These are phyloP conservation scores for Cyberlindnera nakhonratchasimensis DNA, from an alignment of 805 yeast species.

Conservation along the genomic window DNA sequence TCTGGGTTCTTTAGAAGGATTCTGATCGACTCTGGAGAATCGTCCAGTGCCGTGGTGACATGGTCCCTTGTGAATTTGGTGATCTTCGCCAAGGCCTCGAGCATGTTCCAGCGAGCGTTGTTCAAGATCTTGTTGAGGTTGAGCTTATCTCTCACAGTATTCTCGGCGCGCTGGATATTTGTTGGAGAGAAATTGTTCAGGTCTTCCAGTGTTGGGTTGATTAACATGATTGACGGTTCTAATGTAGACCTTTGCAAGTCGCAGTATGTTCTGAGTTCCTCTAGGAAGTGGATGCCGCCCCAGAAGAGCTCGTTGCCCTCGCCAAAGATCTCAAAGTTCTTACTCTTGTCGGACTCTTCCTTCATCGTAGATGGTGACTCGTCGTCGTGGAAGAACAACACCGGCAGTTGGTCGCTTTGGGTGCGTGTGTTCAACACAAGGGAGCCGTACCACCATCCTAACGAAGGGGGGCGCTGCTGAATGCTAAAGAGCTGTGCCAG, in stretches of 20 bases:
- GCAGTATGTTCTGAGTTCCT: slow-evolving; percentile 49
- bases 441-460: slow-evolving; percentile 93
- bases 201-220: slow-evolving; percentile 67
- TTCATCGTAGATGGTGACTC: slow-evolving; percentile 71
- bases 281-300: slow-evolving; percentile 86
- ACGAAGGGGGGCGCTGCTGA: slow-evolving; percentile 78
- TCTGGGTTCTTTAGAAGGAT: slow-evolving; percentile 70
- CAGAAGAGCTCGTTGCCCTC: slow-evolving; percentile 59
- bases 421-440: slow-evolving; percentile 63
- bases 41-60: slow-evolving; percentile 56
- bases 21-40: slow-evolving; percentile 47
- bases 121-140: slow-evolving; percentile 48
- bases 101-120: slow-evolving; percentile 79
- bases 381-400: slow-evolving; percentile 89
- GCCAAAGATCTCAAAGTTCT: slow-evolving; percentile 72
- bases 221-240: slow-evolving; percentile 68
- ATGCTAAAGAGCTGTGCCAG: slow-evolving; percentile 66
- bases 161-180: slow-evolving; percentile 20
- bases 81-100: slow-evolving; percentile 80
- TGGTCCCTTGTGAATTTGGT: slow-evolving; percentile 54
- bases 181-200: slow-evolving; percentile 35
- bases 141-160: slow-evolving; percentile 1
- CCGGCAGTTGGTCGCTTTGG: slow-evolving; percentile 67
- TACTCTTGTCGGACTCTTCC: slow-evolving; percentile 56
- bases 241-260: slow-evolving; percentile 65